Percentiles rank a stretch among this genome's conserved stretches.
These are phyloP conservation scores for Leucosporidium creatinivorum DNA, from an alignment of 768 basidiomycete genomes.

Conservation along the genomic window DNA sequence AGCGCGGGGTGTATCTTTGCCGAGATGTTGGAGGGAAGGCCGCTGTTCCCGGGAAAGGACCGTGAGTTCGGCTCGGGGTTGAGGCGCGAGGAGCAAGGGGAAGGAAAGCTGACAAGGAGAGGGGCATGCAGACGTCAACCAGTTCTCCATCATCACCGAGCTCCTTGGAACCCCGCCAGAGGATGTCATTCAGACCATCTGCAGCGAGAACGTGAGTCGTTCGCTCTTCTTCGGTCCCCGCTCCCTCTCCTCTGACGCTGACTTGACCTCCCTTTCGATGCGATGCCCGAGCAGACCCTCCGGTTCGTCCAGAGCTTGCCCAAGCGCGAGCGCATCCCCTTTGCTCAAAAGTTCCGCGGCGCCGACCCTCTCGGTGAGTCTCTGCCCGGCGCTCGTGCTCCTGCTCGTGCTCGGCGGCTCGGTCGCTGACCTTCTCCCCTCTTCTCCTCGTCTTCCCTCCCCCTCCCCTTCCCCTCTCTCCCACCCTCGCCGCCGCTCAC, in stretches of 20 bases:
- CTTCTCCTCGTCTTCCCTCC: too few relatives aligned
- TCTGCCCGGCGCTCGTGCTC: too few relatives aligned
- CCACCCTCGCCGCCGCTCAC: too few relatives aligned
- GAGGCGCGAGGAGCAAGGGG: neutral
- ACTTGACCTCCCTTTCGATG: slow-evolving; percentile 10
- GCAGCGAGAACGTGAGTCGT: slow-evolving; percentile 80
- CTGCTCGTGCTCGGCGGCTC: too few relatives aligned
- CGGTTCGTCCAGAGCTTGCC: slow-evolving; percentile 97
- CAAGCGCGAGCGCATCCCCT: slow-evolving; percentile 90
- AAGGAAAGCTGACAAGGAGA: neutral
- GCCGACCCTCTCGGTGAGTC: slow-evolving; percentile 74
- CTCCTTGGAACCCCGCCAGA: slow-evolving; percentile 96
- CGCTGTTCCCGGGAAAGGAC: slow-evolving; percentile 97
- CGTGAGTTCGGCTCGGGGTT: slow-evolving; percentile 53
- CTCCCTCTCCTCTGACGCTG: neutral
- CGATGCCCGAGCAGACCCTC: slow-evolving; percentile 89
- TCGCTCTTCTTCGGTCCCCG: neutral
- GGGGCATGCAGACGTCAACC: slow-evolving; percentile 74
- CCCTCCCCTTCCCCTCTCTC: too few relatives aligned
- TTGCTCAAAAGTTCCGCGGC: slow-evolving; percentile 83
- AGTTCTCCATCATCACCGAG: slow-evolving; percentile 99
- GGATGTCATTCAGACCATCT: slow-evolving; percentile 98
- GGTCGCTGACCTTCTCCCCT: neutral
- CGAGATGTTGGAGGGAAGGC: slow-evolving; percentile 98
- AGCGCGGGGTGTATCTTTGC: slow-evolving; percentile 99